A percentile compares a stretch with the other conserved stretches of the same genome.
Conservation (phyloP, 2,329 filamentous ascomycete species). For the Aspergillus fumigatus region DNA sequence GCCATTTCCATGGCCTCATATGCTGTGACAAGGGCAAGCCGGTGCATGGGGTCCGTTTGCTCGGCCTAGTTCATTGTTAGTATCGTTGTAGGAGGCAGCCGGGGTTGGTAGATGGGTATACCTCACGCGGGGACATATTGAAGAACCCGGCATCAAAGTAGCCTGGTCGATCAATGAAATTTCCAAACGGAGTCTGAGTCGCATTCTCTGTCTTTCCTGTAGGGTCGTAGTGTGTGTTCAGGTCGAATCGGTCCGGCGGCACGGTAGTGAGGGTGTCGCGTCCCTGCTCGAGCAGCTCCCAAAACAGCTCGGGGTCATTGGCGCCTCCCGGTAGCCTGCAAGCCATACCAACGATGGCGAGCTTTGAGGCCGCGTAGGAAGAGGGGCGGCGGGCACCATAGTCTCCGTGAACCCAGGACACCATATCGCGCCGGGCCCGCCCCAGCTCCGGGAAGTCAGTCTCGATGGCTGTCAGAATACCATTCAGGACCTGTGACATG, state of each 20-base stretch:
- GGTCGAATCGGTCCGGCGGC: constrained; percentile 32
- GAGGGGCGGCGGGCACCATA: constrained; percentile 2
- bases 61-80: constrained; percentile 49
- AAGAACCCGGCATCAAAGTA: constrained; percentile 40
- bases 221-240: constrained; percentile 29
- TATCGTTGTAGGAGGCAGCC: neutral
- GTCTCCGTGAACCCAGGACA: constrained; percentile 3
- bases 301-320: constrained; percentile 25
- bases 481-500: constrained; percentile 6
- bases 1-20: constrained; percentile 78
- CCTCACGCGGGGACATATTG: constrained; percentile 58
- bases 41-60: constrained; percentile 75
- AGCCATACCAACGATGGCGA: constrained; percentile 25
- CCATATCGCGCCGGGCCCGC: neutral
- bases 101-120: neutral
- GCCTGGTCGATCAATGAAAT: constrained; percentile 35
- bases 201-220: constrained; percentile 30
- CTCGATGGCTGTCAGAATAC: neutral
- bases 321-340: constrained; percentile 19
- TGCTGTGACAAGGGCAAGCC: constrained; percentile 68
- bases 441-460: neutral
- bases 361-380: constrained; percentile 14
- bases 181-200: constrained; percentile 29
- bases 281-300: constrained; percentile 32
- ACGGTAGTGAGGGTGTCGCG: constrained; percentile 27